Evolutionary conservation across 495 filamentous ascomycete species (phyloP).

Genomic region (Hypomontagnella submonticulosa): DNA sequence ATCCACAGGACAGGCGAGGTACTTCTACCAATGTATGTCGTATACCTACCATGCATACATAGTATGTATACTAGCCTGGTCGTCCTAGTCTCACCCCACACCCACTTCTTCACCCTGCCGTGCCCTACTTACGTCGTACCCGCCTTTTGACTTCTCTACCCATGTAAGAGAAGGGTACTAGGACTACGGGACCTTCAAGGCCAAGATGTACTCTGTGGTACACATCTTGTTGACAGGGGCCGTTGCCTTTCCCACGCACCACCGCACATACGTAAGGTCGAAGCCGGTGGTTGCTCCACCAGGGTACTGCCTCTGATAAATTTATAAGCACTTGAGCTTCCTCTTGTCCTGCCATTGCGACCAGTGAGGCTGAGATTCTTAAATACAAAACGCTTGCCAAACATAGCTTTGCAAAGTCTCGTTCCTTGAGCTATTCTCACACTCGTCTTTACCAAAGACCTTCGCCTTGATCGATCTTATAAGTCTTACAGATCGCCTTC

Average conservation of each 20-base stretch:
- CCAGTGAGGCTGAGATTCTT: conserved; percentile 49
- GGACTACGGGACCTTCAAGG: conserved; percentile 28
- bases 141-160: conserved; percentile 40
- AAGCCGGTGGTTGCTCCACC: conserved; percentile 43
- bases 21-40: conserved; percentile 24
- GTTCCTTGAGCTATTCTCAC: conserved; percentile 31
- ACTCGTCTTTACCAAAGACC: conserved; percentile 22
- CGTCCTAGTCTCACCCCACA: conserved; percentile 40
- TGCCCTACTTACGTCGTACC: conserved; percentile 41
- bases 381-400: conserved; percentile 46
- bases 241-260: conserved; percentile 35
- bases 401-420: conserved; percentile 39
- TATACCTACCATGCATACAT: conserved; percentile 1
- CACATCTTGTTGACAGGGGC: conserved; percentile 35
- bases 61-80: conserved; percentile 21
- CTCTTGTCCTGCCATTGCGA: conserved; percentile 44
- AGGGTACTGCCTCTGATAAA: conserved; percentile 49
- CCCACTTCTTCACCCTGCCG: conserved; percentile 33
- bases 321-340: conserved; percentile 47
- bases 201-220: conserved; percentile 37
- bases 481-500: conserved; percentile 34
- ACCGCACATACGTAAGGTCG: conserved; percentile 43
- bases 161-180: conserved; percentile 39
- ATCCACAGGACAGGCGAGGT: conserved; percentile 41
- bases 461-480: conserved; percentile 36